Evolutionary conservation across 2,329 filamentous ascomycete genomes (phyloP).

Genomic region (Trematosphaeria pertusa): DNA sequence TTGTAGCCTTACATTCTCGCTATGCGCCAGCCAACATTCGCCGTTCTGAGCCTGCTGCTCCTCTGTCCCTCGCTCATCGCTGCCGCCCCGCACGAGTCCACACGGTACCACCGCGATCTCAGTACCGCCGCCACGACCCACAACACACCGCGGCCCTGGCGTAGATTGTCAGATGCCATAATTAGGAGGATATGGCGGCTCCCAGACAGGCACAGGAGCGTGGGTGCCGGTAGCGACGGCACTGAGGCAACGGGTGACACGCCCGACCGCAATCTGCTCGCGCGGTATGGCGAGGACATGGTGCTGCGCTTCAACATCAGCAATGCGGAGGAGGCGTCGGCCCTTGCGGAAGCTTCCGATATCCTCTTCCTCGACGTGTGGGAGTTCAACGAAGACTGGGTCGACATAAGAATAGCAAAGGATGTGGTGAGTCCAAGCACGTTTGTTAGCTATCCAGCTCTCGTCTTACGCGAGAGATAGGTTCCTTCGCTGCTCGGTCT

Average conservation of each 20-base stretch:
- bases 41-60: slow-evolving; percentile 40
- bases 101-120: slow-evolving; percentile 20
- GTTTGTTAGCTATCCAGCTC: not conserved
- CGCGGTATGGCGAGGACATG: slow-evolving; percentile 78
- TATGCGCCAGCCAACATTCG: slow-evolving; percentile 38
- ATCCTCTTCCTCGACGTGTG: slow-evolving; percentile 88
- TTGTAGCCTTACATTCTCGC: slow-evolving; percentile 6
- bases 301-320: slow-evolving; percentile 87
- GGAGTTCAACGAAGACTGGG: slow-evolving; percentile 81
- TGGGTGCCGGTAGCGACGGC: slow-evolving; percentile 2
- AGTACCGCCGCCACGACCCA: slow-evolving; percentile 16
- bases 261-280: slow-evolving; percentile 34
- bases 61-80: slow-evolving; percentile 32
- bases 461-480: slow-evolving; percentile 42
- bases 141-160: slow-evolving; percentile 42
- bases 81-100: slow-evolving; percentile 41
- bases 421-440: slow-evolving; percentile 70
- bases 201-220: slow-evolving; percentile 25
- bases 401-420: slow-evolving; percentile 81
- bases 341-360: slow-evolving; percentile 74
- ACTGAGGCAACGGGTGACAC: slow-evolving; percentile 3
- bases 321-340: slow-evolving; percentile 70
- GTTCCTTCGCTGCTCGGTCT: slow-evolving; percentile 77
- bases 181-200: slow-evolving; percentile 41
- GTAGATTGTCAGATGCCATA: slow-evolving; percentile 45